Evolutionary conservation across 2,329 filamentous ascomycete species (phyloP).

Genomic region (Aureobasidium melanogenum): DNA sequence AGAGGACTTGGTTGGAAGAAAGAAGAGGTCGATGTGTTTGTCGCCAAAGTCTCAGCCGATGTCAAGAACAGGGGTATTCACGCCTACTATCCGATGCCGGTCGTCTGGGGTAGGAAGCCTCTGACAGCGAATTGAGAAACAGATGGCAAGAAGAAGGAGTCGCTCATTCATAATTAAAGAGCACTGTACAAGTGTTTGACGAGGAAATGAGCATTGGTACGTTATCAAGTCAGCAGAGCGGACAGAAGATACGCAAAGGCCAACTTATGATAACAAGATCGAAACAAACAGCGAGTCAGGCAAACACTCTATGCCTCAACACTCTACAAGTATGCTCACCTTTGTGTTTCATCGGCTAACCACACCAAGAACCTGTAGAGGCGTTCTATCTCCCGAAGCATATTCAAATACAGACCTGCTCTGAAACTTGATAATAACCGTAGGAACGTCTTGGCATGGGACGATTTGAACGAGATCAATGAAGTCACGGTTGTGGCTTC

Average conservation of each 20-base stretch:
- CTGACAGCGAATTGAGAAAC: neutral
- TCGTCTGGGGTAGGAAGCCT: slow-evolving; percentile 27
- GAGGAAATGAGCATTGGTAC: neutral
- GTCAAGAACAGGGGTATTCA: slow-evolving; percentile 28
- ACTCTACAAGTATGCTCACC: neutral
- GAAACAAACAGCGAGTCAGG: slow-evolving; percentile 2
- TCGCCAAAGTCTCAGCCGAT: slow-evolving; percentile 26
- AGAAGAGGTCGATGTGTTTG: slow-evolving; percentile 36
- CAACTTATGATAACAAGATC: neutral
- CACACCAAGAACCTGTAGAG: neutral
- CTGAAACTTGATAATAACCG: neutral
- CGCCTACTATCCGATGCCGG: slow-evolving; percentile 31
- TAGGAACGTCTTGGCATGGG: neutral
- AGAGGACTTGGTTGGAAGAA: slow-evolving; percentile 33
- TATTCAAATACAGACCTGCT: neutral
- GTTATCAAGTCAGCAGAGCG: neutral
- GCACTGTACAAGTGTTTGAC: neutral
- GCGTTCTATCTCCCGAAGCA: neutral
- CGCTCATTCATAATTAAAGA: neutral
- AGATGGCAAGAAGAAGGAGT: neutral
- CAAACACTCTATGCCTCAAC: neutral
- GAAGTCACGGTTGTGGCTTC: slow-evolving; percentile 10
- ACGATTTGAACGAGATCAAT: neutral
- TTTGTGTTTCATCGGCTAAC: neutral
- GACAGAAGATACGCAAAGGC: neutral